Evolutionary conservation across 139 green algal genomes (phyloP), one percentile per base, ranked within the genome.

Genomic region (Bryopsis sp.): DNA sequence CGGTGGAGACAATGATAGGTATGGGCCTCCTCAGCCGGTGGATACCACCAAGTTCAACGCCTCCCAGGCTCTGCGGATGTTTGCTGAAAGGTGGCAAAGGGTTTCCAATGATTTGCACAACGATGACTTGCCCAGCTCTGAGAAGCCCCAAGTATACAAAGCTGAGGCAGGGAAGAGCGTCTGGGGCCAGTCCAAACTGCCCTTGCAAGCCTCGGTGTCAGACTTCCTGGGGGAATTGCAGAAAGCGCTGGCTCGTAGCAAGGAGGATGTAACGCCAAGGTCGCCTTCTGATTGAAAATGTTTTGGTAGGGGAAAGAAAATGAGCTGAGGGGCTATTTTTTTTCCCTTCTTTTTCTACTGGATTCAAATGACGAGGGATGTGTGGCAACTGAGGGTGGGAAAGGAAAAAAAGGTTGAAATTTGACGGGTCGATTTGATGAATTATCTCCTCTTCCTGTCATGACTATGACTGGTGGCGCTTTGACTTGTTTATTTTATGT

Each of bases 101-200:
- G 50, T 61, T 28, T 61, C 50, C 8, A 32, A 61, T 32, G 50
- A 61, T 32, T 61, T 61, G 24, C 31, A 61, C 24, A 61, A 61
- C 50, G 33, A 33, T 35, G 31, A 22, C 6, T 26, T 61, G 50
- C 50, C 50, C 24, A 8, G 6, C 6, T 11, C 31, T 61, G 24
- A 35, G 15, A 61, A 61, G 24, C 50, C 50, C 5, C 15, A 11
- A 36, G 8, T 61, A 8, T 61, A 61, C 24, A 61, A 61, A 61
- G 50, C 19, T 15, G 33, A 6, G 8, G 50, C 50, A 36, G 24
- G 6, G 24, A 61, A 28, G 5, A 28, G 50, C 8, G 50, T 61
- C 50, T 61, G 50, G 50, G 50, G 24, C 33, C 50, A 61, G 19
- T 28, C 50, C 50, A 61, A 61, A 32, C 6, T 15, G 15, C 50